phyloP scores from a whole-genome alignment of 805 yeast genomes.

The Wickerhamiella dianesei region DNA sequence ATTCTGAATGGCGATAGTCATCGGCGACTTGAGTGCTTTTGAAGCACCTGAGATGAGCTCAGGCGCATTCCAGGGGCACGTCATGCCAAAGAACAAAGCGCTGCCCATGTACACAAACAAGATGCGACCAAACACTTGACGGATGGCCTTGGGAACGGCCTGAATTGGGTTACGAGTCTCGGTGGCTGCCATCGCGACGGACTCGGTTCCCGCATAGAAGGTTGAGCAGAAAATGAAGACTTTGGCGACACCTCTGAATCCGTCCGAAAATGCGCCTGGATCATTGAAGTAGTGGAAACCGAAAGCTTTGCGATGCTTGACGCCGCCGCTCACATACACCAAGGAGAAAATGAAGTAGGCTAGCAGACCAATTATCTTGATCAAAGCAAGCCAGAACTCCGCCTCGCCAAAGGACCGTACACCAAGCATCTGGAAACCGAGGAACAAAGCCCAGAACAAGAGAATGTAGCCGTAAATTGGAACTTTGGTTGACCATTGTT shows the following conservation, averaged over 20 bases:
- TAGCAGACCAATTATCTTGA: constrained; percentile 43
- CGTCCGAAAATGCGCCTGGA: constrained; percentile 34
- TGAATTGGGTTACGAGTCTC: constrained; percentile 48
- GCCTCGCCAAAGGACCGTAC: constrained; percentile 49
- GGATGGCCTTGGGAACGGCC: constrained; percentile 49
- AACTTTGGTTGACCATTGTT: constrained; percentile 33
- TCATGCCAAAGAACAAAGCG: constrained; percentile 45
- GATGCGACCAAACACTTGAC: constrained; percentile 45
- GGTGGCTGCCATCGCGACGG: constrained; percentile 50
- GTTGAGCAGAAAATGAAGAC: constrained; percentile 49
- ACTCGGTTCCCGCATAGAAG: constrained; percentile 46
- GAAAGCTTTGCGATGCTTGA: constrained; percentile 37
- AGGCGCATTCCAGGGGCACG: constrained; percentile 44
- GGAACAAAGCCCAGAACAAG: constrained; percentile 39
- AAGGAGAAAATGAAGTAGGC: constrained; percentile 45
- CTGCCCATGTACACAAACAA: constrained; percentile 43
- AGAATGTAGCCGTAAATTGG: constrained; percentile 37
- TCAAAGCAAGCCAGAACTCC: constrained; percentile 43
- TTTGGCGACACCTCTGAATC: constrained; percentile 33
- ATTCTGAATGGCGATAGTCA: constrained; percentile 35
- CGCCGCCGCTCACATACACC: constrained; percentile 43
- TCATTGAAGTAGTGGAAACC: constrained; percentile 48
- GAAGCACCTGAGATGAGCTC: constrained; percentile 30
- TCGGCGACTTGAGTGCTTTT: constrained; percentile 38
- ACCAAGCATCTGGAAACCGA: constrained; percentile 36